Evolutionary conservation across 2,329 filamentous ascomycete species (phyloP).

Genomic region (Torrubiella hemipterigena): DNA sequence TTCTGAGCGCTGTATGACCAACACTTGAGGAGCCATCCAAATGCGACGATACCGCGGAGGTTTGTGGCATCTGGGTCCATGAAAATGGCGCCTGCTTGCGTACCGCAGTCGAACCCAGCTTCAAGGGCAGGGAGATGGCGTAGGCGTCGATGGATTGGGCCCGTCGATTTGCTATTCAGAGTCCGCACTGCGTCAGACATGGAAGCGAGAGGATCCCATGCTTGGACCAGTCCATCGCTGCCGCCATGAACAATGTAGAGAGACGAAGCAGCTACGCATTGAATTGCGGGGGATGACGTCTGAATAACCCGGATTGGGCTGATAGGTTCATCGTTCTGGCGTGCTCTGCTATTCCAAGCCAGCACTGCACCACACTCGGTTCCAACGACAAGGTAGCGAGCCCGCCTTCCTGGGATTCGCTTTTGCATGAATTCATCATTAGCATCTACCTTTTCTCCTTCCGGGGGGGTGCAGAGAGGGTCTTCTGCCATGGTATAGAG

Average conservation of each 20-base stretch:
- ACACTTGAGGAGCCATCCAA: constrained; percentile 78
- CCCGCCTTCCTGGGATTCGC: constrained; percentile 75
- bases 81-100: constrained; percentile 70
- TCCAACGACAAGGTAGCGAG: constrained; percentile 69
- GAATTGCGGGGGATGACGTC: constrained; percentile 81
- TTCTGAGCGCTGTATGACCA: constrained; percentile 88
- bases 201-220: constrained; percentile 91
- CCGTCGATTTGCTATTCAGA: constrained; percentile 73
- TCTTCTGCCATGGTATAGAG: constrained; percentile 66
- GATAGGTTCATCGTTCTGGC: constrained; percentile 32
- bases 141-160: constrained; percentile 68
- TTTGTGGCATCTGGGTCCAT: constrained; percentile 81
- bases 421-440: constrained; percentile 22
- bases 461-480: constrained; percentile 37
- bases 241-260: constrained; percentile 88
- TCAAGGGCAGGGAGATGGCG: constrained; percentile 55
- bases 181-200: constrained; percentile 68
- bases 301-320: constrained; percentile 69
- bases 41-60: constrained; percentile 74
- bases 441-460: constrained; percentile 37
- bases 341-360: constrained; percentile 73
- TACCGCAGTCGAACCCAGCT: constrained; percentile 65
- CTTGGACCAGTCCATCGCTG: constrained; percentile 87
- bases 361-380: constrained; percentile 67
- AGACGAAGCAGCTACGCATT: constrained; percentile 70